Evolutionary conservation across 805 yeast genomes (phyloP).

Genomic region (Ogataea methanolica): DNA sequence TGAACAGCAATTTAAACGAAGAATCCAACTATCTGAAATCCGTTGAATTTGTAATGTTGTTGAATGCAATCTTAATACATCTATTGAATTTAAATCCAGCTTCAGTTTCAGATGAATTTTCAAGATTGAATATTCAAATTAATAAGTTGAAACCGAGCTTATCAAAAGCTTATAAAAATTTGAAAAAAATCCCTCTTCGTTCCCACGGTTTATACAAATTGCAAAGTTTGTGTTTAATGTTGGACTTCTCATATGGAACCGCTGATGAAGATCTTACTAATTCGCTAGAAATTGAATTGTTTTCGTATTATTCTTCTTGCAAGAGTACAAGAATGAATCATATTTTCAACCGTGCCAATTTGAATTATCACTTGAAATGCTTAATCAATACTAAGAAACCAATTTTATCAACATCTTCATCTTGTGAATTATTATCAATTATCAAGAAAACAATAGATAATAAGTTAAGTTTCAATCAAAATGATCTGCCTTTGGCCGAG

Average conservation of each 20-base stretch:
- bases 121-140: background rate
- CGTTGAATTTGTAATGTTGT: slow-evolving; percentile 14
- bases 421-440: background rate
- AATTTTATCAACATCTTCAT: slow-evolving; percentile 1
- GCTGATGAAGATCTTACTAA: slow-evolving; percentile 3
- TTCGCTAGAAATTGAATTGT: slow-evolving; percentile 9
- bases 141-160: slow-evolving; percentile 1
- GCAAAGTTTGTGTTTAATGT: slow-evolving; percentile 11
- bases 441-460: slow-evolving; percentile 4
- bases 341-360: slow-evolving; percentile 7
- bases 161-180: slow-evolving; percentile 5
- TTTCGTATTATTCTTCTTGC: slow-evolving; percentile 2
- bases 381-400: slow-evolving; percentile 12
- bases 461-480: slow-evolving; percentile 4
- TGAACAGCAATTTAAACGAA: background rate
- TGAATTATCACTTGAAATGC: slow-evolving; percentile 11
- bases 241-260: slow-evolving; percentile 4
- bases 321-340: background rate
- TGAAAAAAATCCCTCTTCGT: slow-evolving; percentile 1
- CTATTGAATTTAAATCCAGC: slow-evolving; percentile 6
- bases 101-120: background rate
- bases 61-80: slow-evolving; percentile 7
- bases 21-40: background rate
- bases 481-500: slow-evolving; percentile 4
- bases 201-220: slow-evolving; percentile 14